Evolutionary conservation across 2,329 filamentous ascomycete species (phyloP).

Genomic region (Aspergillus neotritici): DNA sequence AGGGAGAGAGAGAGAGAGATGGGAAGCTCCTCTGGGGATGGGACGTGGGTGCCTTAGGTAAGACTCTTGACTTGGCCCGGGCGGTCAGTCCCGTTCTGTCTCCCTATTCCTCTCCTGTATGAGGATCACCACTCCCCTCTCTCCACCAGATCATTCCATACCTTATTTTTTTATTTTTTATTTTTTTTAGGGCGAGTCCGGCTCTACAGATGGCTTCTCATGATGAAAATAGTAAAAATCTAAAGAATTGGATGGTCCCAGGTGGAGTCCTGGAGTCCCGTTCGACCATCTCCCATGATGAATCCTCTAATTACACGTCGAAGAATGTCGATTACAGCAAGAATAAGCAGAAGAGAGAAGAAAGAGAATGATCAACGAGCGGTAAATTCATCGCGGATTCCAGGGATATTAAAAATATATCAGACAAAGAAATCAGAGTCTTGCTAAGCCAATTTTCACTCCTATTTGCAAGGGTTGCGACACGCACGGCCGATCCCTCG

Average conservation of each 20-base stretch:
- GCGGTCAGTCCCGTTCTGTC: conserved; percentile 11
- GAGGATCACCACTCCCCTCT: background rate
- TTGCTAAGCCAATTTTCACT: conserved; percentile 34
- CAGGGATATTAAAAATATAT: conserved; percentile 39
- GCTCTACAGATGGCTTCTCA: too few relatives aligned
- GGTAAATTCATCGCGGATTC: conserved; percentile 35
- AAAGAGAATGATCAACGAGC: conserved; percentile 24
- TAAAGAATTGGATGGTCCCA: too few relatives aligned
- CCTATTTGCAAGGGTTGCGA: conserved; percentile 32
- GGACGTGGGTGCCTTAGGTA: conserved; percentile 1
- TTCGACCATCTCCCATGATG: too few relatives aligned
- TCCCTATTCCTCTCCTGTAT: background rate
- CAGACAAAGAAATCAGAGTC: conserved; percentile 33
- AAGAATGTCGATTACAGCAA: background rate
- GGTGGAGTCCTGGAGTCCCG: too few relatives aligned
- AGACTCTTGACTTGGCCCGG: conserved; percentile 6
- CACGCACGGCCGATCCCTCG: conserved; percentile 13
- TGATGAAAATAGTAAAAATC: too few relatives aligned
- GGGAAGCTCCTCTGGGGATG: background rate
- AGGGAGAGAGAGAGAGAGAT: conserved; percentile 3
- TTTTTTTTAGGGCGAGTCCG: too few relatives aligned
- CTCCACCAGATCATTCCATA: background rate
- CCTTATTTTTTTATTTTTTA: too few relatives aligned
- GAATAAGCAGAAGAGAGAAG: conserved; percentile 3
- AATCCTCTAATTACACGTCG: background rate